phyloP scores from a whole-genome alignment of 2,329 filamentous ascomycete genomes.

The Dactylellina haptotyla region DNA sequence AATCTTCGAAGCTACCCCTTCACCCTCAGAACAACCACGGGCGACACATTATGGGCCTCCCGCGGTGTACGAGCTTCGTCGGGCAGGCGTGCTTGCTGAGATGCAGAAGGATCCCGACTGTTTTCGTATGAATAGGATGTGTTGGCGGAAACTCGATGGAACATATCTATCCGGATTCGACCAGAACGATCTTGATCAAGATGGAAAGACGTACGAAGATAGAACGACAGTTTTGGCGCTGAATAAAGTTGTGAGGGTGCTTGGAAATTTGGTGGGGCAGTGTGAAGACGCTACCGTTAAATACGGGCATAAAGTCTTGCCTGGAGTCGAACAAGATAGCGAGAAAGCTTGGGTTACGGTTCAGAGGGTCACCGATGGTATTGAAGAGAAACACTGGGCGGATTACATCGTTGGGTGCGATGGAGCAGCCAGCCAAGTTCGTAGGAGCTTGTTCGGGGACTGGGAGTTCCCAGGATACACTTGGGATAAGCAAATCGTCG shows the following conservation, averaged over 20 bases:
- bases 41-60: slow-evolving; percentile 72
- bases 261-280: slow-evolving; percentile 61
- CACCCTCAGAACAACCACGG: slow-evolving; percentile 70
- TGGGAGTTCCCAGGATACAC: slow-evolving; percentile 70
- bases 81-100: slow-evolving; percentile 70
- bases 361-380: slow-evolving; percentile 23
- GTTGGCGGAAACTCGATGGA: slow-evolving; percentile 63
- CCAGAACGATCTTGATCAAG: slow-evolving; percentile 56
- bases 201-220: slow-evolving; percentile 60
- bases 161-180: slow-evolving; percentile 60
- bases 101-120: slow-evolving; percentile 63
- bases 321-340: slow-evolving; percentile 64
- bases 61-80: slow-evolving; percentile 68
- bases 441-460: slow-evolving; percentile 66
- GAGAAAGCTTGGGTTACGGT: slow-evolving; percentile 39
- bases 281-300: slow-evolving; percentile 60
- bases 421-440: slow-evolving; percentile 66
- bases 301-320: slow-evolving; percentile 65
- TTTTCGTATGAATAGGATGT: slow-evolving; percentile 61
- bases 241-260: slow-evolving; percentile 62
- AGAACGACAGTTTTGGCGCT: slow-evolving; percentile 64
- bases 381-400: slow-evolving; percentile 60
- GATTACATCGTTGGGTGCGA: slow-evolving; percentile 71
- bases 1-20: slow-evolving; percentile 68
- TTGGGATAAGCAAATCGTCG: slow-evolving; percentile 70